These are phyloP conservation scores for Elsinoe ampelina DNA, from an alignment of 2,329 filamentous ascomycete genomes.

Conservation along the genomic window DNA sequence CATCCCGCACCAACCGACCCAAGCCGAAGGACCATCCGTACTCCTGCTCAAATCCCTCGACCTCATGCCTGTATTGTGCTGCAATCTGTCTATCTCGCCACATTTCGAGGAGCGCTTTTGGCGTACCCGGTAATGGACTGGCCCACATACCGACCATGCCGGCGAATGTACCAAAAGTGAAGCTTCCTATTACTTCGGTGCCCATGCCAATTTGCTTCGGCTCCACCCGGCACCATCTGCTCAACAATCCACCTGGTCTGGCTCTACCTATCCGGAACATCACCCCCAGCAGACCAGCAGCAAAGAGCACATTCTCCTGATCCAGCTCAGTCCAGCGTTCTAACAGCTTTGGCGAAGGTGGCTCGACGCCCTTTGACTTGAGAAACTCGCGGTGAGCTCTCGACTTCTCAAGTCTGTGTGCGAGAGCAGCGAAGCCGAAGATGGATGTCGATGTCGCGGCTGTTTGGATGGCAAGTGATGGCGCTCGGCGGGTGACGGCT, in stretches of 20 bases:
- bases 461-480: conserved; percentile 7
- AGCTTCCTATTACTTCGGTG: conserved; percentile 6
- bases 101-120: background rate
- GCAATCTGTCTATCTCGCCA: background rate
- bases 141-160: background rate
- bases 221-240: conserved; percentile 13
- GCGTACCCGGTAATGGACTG: background rate
- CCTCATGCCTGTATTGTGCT: background rate
- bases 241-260: conserved; percentile 12
- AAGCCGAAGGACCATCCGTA: background rate
- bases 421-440: background rate
- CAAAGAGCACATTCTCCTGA: conserved; percentile 15
- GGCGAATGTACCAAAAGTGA: conserved; percentile 11
- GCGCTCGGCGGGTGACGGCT: conserved; percentile 8
- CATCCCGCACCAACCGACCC: no score
- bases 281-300: conserved; percentile 10
- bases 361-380: conserved; percentile 14
- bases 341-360: conserved; percentile 12
- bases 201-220: background rate
- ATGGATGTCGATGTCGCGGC: conserved; percentile 11
- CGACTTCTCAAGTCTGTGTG: background rate
- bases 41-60: background rate
- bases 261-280: background rate
- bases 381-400: conserved; percentile 14
- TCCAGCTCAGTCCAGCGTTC: conserved; percentile 14